phyloP scores from a whole-genome alignment of 768 basidiomycete species.

The Leccinum truebloodii region DNA sequence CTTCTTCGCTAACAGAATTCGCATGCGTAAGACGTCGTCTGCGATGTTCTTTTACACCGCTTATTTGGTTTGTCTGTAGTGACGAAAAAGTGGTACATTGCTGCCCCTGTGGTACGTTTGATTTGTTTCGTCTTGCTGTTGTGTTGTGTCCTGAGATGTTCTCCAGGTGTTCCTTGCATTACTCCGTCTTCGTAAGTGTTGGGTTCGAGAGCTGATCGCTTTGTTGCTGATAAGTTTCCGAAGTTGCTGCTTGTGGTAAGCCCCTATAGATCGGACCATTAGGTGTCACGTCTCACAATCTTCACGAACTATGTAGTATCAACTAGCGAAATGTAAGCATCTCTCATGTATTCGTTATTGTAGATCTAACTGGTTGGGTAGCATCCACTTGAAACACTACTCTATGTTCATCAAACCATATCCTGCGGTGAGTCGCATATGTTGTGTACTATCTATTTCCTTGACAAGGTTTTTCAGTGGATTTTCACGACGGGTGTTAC shows the following conservation, averaged over 20 bases:
- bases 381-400: slow-evolving; percentile 30
- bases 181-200: slow-evolving; percentile 33
- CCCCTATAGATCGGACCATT: background rate
- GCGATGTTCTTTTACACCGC: background rate
- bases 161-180: slow-evolving; percentile 32
- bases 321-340: slow-evolving; percentile 33
- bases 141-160: background rate
- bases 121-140: background rate
- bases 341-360: fast-evolving
- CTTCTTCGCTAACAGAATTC: slow-evolving; percentile 36
- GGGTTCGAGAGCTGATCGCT: background rate
- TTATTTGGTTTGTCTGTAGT: slow-evolving; percentile 20
- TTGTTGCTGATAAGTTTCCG: slow-evolving; percentile 8
- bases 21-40: slow-evolving; percentile 28
- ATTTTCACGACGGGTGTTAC: slow-evolving; percentile 34
- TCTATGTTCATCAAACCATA: slow-evolving; percentile 35
- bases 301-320: slow-evolving; percentile 23
- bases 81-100: slow-evolving; percentile 35
- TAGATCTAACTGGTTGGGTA: background rate
- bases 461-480: slow-evolving; percentile 24
- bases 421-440: slow-evolving; percentile 21
- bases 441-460: background rate
- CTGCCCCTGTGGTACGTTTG: slow-evolving; percentile 28
- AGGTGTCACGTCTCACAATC: background rate
- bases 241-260: slow-evolving; percentile 35